These are phyloP conservation scores for Plasmopara halstedii DNA, from an alignment of 352 stramenopile species.

Conservation along the genomic window DNA sequence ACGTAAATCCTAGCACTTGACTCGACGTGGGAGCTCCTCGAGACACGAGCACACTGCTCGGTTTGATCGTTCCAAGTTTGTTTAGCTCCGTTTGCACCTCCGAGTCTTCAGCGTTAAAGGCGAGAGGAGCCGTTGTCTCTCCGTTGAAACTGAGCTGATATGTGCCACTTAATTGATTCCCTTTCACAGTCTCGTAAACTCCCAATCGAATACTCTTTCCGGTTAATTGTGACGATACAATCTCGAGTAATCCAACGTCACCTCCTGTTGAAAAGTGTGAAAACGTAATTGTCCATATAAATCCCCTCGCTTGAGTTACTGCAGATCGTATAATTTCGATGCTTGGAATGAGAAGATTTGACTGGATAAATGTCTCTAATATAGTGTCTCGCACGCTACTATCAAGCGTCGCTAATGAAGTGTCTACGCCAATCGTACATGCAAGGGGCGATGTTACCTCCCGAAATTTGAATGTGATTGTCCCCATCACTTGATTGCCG, in stretches of 20 bases:
- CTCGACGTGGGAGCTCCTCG: conserved; percentile 35
- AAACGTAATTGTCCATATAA: conserved; percentile 81
- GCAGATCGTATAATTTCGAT: conserved; percentile 51
- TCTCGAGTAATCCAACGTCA: conserved; percentile 57
- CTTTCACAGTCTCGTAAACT: conserved; percentile 70
- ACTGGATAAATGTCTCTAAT: conserved; percentile 35
- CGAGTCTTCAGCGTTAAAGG: conserved; percentile 68
- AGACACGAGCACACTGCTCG: conserved; percentile 85
- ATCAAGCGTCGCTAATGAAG: conserved; percentile 21
- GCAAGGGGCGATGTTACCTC: conserved; percentile 28
- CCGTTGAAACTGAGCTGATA: conserved; percentile 93
- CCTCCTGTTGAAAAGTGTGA: conserved; percentile 57
- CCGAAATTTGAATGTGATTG: conserved; percentile 53
- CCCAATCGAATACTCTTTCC: conserved; percentile 26
- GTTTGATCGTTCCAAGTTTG: conserved; percentile 87
- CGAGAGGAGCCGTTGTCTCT: conserved; percentile 89
- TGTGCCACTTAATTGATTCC: conserved; percentile 84
- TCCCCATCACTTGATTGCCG: conserved; percentile 88
- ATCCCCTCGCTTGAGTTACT: conserved; percentile 55
- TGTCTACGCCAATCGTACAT: conserved; percentile 41
- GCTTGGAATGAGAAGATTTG: conserved; percentile 36
- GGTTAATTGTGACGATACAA: conserved; percentile 30
- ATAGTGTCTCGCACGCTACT: conserved; percentile 22
- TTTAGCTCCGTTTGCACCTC: conserved; percentile 90
- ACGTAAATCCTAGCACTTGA: conserved; percentile 86